Percentiles rank a stretch among this genome's conserved stretches.
Evolutionary conservation across 371 early-diverging fungal species (phyloP).

Genomic region (Rhizopus arrhizus): DNA sequence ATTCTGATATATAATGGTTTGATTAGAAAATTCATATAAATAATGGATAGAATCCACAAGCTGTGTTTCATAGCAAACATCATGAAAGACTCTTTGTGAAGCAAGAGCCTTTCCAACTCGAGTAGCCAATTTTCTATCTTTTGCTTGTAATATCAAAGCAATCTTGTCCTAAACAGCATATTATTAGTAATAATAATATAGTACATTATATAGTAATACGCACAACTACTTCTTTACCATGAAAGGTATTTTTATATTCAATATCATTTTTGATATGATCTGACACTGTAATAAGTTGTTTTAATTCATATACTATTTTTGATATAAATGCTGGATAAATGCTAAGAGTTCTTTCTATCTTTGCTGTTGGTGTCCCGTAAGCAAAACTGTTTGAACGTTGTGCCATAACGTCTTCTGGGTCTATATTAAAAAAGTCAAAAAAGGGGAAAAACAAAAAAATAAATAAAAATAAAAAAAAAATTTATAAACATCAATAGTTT

Average conservation of each 20-base stretch:
- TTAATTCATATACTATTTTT: constrained; percentile 74
- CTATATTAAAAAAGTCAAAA: background rate
- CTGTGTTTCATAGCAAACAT: constrained; percentile 66
- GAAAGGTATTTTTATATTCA: constrained; percentile 81
- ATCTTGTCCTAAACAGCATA: constrained; percentile 50
- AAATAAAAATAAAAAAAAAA: too few species aligned
- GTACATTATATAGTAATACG: too few species aligned
- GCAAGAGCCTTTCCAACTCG: constrained; percentile 70
- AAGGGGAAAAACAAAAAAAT: background rate
- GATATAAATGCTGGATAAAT: constrained; percentile 77
- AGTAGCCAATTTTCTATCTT: constrained; percentile 70
- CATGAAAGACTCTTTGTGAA: constrained; percentile 72
- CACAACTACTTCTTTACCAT: constrained; percentile 76
- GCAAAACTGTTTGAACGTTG: constrained; percentile 41
- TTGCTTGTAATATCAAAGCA: constrained; percentile 51
- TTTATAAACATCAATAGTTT: background rate
- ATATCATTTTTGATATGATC: constrained; percentile 76
- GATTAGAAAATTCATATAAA: constrained; percentile 59
- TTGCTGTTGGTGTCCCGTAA: constrained; percentile 21
- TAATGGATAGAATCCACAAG: constrained; percentile 65
- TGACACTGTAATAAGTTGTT: constrained; percentile 44
- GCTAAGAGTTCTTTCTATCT: constrained; percentile 1
- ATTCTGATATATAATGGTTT: constrained; percentile 6
- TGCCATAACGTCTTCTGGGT: constrained; percentile 18
- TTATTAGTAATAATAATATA: too few species aligned